Evolutionary conservation across 129 eudicot species (phyloP), one percentile per base, ranked within the genome.

Genomic region (carrot (Daucus carota)): DNA sequence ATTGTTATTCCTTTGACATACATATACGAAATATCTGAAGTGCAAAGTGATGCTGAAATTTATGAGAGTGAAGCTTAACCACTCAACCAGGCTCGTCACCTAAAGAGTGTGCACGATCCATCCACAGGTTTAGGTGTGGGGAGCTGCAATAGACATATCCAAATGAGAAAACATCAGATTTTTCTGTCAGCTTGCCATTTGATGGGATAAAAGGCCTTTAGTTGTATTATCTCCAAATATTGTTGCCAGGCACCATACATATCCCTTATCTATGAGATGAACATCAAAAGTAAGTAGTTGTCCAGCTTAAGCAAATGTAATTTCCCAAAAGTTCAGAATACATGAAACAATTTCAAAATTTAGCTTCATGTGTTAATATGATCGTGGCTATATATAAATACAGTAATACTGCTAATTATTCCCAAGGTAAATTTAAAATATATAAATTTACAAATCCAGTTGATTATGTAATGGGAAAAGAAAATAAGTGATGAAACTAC

Each of bases 201-300:
- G 92, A 90, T 80, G 98, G 80, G 17, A 88, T 67, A 38, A 86
- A 88, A 41, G 94, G 69, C 78, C 94, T 82, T 81, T 85, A 31
- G 97, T 96, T 72, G 91, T 80, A 72, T 89, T 85, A 81, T 90
- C 76, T 93, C 97, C 85, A 93, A 89, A 85, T 88, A 93, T 82
- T 90, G 98, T 87, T 90, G 96, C 98, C 97, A 93, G 22, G 91
- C 91, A 80, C 96, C 97, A 84, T 93, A 90, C 24, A 87, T 91
- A 84, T 88, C 97, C 82, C 96, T 87, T 86, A 88, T 81, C 98
- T 88, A 78, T 24, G 72, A 76, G 59, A 78, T 42, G 59, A 73
- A 70, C 57, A 46, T 68, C 45, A 62, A 67, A 71, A 77, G 29
- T 44, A 70, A 84, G 38, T 52, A 67, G 10, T 20, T 26, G 11